Base-by-base conservation (phyloP, 2,329 filamentous ascomycete species). In the Lasiodiplodia hormozganensis region DNA sequence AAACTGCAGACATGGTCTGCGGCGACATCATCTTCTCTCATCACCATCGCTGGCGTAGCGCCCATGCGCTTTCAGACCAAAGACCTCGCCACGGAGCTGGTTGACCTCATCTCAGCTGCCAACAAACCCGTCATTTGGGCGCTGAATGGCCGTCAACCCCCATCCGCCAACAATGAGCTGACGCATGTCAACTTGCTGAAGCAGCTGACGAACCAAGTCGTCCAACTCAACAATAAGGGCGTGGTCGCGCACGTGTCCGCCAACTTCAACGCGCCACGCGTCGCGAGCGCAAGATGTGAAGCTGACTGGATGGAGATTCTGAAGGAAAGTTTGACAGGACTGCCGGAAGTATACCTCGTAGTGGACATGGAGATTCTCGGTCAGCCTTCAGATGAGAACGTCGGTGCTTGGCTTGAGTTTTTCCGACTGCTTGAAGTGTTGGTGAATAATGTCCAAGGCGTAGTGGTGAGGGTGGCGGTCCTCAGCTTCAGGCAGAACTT, bases 301-400 rank as follows among this genome's bases (percentile, higher is more conserved):
- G 7, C n/a, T 0, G 65, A 67, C 14, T 67, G 65, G 65, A n/a
- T 58, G 21, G 11, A 21, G 5, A 47, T 67, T 1, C 25, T 67
- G 23, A 23, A 31, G 7, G 51, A 67, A 7, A 4, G 21, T 23
- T n/a, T 67, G n/a, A 49, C 28, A 14, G 65, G 65, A 1, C 16
- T 67, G 3, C 21, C 52, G 4, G 65, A 67, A 52, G 14, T 67
- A 6, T 67, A 43, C 36, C 5, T 67, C 7, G 36, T 67, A 4
- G 21, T 67, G 5, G 65, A 67, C n/a, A 57, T 67, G 40, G 65
- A 67, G 28, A 31, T 57, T 3, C 52, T 67, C 14, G 36, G 52
- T 16, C 23, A n/a, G 14, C 38, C 38, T 18, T 43, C 38, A 4
- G 28, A 21, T 4, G n/a, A 31, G 28, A 47, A 38, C 4, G 64